Evolutionary conservation across 2,329 filamentous ascomycete genomes (phyloP), one percentile per base, ranked within the genome.

Genomic region (Phyllosticta paracitricarpa): DNA sequence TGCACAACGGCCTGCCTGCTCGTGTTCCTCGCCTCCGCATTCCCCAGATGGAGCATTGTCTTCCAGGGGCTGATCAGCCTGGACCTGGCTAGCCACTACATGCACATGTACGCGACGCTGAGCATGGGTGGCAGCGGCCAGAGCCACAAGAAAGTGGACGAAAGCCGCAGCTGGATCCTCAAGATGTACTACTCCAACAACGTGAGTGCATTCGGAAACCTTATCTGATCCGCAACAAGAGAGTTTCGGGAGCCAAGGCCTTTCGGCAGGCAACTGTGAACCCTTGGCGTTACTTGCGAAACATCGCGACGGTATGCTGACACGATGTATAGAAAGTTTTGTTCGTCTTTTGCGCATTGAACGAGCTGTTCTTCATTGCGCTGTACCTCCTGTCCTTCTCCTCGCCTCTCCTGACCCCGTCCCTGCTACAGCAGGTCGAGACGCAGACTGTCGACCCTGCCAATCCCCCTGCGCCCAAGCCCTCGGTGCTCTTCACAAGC

Each of bases 141-240:
- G 68, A 89, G 91, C 78, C 94, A 99, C 79, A 99, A 99, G 85
- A 92, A 89, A 68, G 87, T 99, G 58, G 91, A 96, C 72, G 87
- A 89, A 76, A 89, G 84, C 72, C 82, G 91, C 73, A 96, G 90
- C 79, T 90, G 87, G 85, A 81, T 97, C 63, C 78, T 99, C 73
- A 94, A 96, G 76, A 80, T 95, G 62, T 99, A 99, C 81, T 99
- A 99, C 77, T 93, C 91, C 65, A 97, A 96, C 81, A 95, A 90
- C 83, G 93, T 96, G 78, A 62, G 84, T 76, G 24, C 19, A 12
- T 52, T 52, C 19, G 26, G 35, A 19, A 40, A 57, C 30, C 28
- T 17, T n/a, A 48, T n/a, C 40, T 48, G 40, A 48, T 48, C 40
- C 40, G 40, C 25, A 12, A 25, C 28, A 22, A 10, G 54, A 40